Evolutionary conservation across 345 rosid genomes (phyloP).

Genomic region (Brassica carinata): DNA sequence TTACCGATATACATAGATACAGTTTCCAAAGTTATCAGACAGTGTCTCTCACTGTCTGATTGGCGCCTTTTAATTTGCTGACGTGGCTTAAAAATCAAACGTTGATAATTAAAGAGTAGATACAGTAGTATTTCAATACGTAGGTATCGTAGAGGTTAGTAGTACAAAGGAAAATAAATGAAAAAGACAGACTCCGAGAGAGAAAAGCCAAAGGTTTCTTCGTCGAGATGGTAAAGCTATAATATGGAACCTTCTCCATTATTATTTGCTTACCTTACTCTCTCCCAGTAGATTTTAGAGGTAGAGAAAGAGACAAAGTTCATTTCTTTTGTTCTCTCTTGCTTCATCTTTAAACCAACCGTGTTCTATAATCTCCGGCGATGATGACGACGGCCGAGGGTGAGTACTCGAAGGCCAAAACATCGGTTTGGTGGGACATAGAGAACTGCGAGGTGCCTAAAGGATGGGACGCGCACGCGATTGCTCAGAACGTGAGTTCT

Average conservation of each 20-base stretch:
- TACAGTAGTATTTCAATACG: not conserved
- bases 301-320: not conserved
- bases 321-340: not conserved
- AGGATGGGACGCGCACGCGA: conserved; percentile 61
- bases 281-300: not conserved
- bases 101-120: not conserved
- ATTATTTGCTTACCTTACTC: not conserved
- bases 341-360: not conserved
- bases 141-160: not conserved
- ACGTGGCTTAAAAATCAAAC: not conserved
- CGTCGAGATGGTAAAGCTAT: not conserved
- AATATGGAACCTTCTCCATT: not conserved
- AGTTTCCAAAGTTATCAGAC: not conserved
- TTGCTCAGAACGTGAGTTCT: conserved; percentile 74
- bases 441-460: conserved; percentile 87
- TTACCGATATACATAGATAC: not conserved
- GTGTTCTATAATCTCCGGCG: not conserved
- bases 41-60: not conserved
- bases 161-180: not conserved
- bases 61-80: not conserved
- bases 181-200: not conserved
- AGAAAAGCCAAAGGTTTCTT: not conserved
- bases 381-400: conserved; percentile 3
- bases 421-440: conserved; percentile 95
- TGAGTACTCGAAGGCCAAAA: conserved; percentile 66